Evolutionary conservation across 192 early-diverging fungal species (phyloP).

Genomic region (Umbelopsis isabellina): DNA sequence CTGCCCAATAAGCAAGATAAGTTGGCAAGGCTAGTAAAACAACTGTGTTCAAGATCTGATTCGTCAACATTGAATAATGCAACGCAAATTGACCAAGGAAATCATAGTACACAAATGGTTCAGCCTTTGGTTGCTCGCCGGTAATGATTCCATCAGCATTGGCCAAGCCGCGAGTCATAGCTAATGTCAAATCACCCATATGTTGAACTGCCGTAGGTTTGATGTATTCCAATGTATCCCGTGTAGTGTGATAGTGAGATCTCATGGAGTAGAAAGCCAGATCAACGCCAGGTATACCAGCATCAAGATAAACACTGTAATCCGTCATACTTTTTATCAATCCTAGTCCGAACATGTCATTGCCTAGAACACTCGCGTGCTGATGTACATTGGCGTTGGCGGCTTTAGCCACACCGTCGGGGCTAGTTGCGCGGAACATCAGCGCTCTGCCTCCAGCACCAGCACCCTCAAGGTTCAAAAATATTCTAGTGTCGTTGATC

Average conservation of each 20-base stretch:
- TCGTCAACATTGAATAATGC: conserved; percentile 34
- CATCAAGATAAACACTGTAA: conserved; percentile 62
- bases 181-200: conserved; percentile 65
- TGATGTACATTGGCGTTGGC: conserved; percentile 54
- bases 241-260: conserved; percentile 65
- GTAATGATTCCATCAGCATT: conserved; percentile 41
- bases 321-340: conserved; percentile 69
- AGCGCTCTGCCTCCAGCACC: conserved; percentile 71
- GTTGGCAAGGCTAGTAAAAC: conserved; percentile 30
- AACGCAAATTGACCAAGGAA: conserved; percentile 49
- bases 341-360: conserved; percentile 62
- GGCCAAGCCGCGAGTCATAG: conserved; percentile 53
- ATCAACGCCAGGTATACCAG: conserved; percentile 67
- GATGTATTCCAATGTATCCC: conserved; percentile 57
- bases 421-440: conserved; percentile 59
- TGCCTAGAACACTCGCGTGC: conserved; percentile 66
- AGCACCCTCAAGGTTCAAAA: conserved; percentile 72
- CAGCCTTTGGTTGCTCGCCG: conserved; percentile 29
- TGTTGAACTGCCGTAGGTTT: conserved; percentile 58
- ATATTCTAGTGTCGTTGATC: conserved; percentile 63
- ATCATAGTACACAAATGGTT: conserved; percentile 52
- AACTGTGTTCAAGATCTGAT: conserved; percentile 27
- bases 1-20: conserved; percentile 32
- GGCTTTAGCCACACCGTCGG: conserved; percentile 35
- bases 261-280: conserved; percentile 62